Conservation (phyloP, 179 eudicot species). For the Beta corolliflora region DNA sequence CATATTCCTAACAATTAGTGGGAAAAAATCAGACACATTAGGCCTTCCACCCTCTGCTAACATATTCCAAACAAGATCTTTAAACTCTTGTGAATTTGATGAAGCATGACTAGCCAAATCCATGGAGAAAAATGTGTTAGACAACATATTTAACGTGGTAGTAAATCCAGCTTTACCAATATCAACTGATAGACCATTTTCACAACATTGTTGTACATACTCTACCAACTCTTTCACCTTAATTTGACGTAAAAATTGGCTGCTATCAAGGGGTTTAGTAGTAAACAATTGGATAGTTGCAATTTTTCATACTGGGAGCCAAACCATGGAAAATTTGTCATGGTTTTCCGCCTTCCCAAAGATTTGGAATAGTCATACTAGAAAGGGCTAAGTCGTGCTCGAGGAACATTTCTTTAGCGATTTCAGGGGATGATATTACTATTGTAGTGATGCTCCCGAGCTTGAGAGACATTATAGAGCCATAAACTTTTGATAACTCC, state of each 20-base stretch:
- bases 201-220: not conserved
- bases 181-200: constrained; percentile 13
- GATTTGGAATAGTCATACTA: not conserved
- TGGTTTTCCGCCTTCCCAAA: not conserved
- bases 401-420: constrained; percentile 25
- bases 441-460: constrained; percentile 33
- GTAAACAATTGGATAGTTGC: constrained; percentile 15
- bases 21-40: constrained; percentile 22
- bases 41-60: constrained; percentile 19
- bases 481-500: constrained; percentile 31
- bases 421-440: constrained; percentile 28
- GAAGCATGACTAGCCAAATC: constrained; percentile 22
- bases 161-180: constrained; percentile 25
- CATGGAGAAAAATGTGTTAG: constrained; percentile 24
- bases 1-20: too few species aligned
- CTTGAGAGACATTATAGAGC: constrained; percentile 36
- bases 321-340: constrained; percentile 18
- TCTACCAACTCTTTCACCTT: constrained; percentile 27
- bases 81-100: constrained; percentile 14
- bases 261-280: constrained; percentile 18
- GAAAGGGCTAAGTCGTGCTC: constrained; percentile 29
- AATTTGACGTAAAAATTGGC: not conserved
- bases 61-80: constrained; percentile 15
- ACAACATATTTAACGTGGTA: constrained; percentile 23
- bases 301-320: constrained; percentile 25